phyloP scores from a whole-genome alignment of 2,329 filamentous ascomycete species.

The Aspergillus ruber region DNA sequence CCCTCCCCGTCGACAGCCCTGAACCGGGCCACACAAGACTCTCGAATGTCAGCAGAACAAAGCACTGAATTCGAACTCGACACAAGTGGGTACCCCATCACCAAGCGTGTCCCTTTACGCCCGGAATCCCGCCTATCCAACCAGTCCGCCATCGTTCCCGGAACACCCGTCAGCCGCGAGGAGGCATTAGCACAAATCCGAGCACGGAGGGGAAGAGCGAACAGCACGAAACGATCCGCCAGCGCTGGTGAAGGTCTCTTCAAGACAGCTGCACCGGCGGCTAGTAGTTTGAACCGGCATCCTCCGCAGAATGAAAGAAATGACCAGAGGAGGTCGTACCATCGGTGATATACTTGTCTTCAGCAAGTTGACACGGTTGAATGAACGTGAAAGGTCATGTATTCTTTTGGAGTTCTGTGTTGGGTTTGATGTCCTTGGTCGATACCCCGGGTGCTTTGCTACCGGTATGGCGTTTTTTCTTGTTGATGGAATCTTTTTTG shows the following conservation, averaged over 20 bases:
- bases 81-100: constrained; percentile 14
- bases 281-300: constrained; percentile 23
- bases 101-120: constrained; percentile 28
- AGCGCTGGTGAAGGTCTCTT: constrained; percentile 31
- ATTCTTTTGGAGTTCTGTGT: no score
- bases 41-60: constrained; percentile 1
- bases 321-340: no score
- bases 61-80: constrained; percentile 2
- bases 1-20: background rate
- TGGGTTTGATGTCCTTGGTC: no score
- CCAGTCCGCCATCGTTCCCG: constrained; percentile 25
- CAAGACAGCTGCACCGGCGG: constrained; percentile 19
- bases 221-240: constrained; percentile 35
- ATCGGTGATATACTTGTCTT: no score
- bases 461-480: no score
- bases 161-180: constrained; percentile 42
- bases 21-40: constrained; percentile 2
- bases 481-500: no score
- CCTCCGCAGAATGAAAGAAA: constrained; percentile 11
- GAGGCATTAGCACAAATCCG: constrained; percentile 45
- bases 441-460: no score
- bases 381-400: no score
- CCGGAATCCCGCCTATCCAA: constrained; percentile 18
- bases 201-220: constrained; percentile 41
- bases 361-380: no score